Evolutionary conservation across 2,329 filamentous ascomycete genomes (phyloP).

Genomic region (Fusarium austroafricanum): DNA sequence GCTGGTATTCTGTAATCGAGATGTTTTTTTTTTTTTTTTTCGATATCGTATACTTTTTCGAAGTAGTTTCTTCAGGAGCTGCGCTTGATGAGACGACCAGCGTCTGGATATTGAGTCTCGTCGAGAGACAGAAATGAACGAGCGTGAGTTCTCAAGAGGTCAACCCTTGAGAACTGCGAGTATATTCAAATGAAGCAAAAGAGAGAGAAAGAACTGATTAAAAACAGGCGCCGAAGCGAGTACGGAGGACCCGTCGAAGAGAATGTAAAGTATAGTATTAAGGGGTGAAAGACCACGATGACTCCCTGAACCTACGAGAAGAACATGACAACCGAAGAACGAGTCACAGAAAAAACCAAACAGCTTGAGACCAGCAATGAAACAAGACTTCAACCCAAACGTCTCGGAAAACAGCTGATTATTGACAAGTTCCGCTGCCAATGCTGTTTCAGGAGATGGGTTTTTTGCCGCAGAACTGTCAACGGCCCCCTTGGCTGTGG

Average conservation of each 20-base stretch:
- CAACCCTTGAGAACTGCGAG: slow-evolving; percentile 24
- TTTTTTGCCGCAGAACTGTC: slow-evolving; percentile 40
- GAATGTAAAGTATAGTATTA: slow-evolving; percentile 29
- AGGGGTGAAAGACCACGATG: slow-evolving; percentile 10
- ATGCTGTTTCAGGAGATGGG: slow-evolving; percentile 47
- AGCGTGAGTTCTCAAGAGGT: slow-evolving; percentile 26
- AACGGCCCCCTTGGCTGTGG: slow-evolving; percentile 30
- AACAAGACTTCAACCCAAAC: slow-evolving; percentile 38
- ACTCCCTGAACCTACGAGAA: slow-evolving; percentile 8
- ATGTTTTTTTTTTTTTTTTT: neutral
- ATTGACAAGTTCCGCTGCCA: slow-evolving; percentile 37
- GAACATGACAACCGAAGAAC: slow-evolving; percentile 11
- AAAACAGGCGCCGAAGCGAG: slow-evolving; percentile 31
- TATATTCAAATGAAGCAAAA: slow-evolving; percentile 26
- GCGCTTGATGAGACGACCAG: slow-evolving; percentile 42
- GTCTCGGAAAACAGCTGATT: slow-evolving; percentile 46
- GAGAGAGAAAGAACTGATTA: slow-evolving; percentile 16
- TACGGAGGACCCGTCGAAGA: slow-evolving; percentile 22
- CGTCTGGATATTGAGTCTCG: slow-evolving; percentile 39
- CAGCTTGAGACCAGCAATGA: slow-evolving; percentile 37
- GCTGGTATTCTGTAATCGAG: slow-evolving; percentile 1
- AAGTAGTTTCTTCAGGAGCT: slow-evolving; percentile 8
- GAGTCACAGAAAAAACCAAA: slow-evolving; percentile 28
- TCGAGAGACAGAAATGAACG: slow-evolving; percentile 41
- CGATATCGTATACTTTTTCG: slow-evolving; percentile 10